Evolutionary conservation across 208 protist species (phyloP).

Genomic region (Kentomonas sorsogonicus): DNA sequence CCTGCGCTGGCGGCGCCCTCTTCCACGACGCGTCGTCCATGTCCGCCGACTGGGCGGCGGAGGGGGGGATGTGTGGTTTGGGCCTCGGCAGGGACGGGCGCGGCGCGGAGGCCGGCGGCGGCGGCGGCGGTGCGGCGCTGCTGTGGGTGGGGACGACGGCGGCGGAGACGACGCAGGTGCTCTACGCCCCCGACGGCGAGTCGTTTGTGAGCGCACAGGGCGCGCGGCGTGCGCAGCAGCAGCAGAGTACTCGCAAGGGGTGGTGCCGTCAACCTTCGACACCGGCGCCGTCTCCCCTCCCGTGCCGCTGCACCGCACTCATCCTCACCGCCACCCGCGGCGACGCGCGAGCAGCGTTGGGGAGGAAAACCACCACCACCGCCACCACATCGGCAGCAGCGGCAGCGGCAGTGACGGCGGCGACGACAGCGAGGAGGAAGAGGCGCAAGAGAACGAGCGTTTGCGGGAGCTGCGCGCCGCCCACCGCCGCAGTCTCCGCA

Average conservation of each 20-base stretch:
- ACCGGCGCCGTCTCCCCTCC: background rate
- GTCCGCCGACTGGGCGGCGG: no score
- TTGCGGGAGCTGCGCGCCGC: constrained; percentile 13
- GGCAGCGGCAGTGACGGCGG: background rate
- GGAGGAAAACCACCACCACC: no score
- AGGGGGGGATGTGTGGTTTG: no score
- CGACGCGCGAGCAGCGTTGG: no score
- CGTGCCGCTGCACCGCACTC: background rate
- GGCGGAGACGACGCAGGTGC: constrained; percentile 50
- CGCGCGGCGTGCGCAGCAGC: no score
- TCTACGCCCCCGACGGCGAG: constrained; percentile 70
- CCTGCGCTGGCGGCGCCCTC: no score
- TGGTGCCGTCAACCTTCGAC: no score
- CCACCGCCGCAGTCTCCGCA: constrained; percentile 24
- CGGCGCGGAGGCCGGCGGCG: background rate
- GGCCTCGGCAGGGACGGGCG: background rate
- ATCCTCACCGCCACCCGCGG: no score
- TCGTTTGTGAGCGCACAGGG: constrained; percentile 61
- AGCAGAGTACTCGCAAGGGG: no score
- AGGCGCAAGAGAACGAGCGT: no score
- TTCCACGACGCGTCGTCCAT: no score
- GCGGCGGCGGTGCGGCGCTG: background rate
- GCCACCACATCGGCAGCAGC: background rate
- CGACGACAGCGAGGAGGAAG: background rate
- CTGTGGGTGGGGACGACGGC: constrained; percentile 27